phyloP scores from a whole-genome alignment of 1,284 basidiomycete species.

The Phenoliferia sp. region DNA sequence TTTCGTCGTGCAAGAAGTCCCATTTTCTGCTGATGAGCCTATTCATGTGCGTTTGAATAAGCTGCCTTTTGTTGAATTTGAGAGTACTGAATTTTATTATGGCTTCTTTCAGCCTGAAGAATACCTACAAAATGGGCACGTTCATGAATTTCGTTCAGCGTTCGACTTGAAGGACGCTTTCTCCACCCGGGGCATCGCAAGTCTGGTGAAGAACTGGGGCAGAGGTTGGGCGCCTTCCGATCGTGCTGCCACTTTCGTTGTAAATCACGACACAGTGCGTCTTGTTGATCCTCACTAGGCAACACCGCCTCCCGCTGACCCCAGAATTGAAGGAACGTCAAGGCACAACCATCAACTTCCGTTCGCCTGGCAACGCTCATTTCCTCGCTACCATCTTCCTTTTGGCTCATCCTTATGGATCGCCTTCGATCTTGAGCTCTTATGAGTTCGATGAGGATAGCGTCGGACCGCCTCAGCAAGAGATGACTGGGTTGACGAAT shows the following conservation, averaged over 20 bases:
- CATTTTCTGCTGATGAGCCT: neutral
- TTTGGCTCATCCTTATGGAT: neutral
- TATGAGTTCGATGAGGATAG: neutral
- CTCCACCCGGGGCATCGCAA: neutral
- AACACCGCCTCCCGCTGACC: no score
- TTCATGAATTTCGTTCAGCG: neutral
- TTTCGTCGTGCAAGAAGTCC: neutral
- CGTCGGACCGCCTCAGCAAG: neutral
- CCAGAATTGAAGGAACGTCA: neutral
- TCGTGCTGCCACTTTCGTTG: neutral
- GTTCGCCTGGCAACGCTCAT: neutral
- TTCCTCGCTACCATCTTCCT: neutral
- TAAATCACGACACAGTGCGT: neutral
- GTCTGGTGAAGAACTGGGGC: neutral
- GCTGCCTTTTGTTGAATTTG: neutral
- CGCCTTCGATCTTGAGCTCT: neutral
- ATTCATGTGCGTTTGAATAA: neutral
- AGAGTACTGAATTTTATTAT: neutral
- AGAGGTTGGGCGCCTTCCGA: neutral
- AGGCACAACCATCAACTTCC: neutral
- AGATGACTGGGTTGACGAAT: neutral
- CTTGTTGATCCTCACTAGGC: no score
- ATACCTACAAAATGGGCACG: neutral
- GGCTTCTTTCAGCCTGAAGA: neutral
- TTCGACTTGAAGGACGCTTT: neutral